Conservation (phyloP, 495 filamentous ascomycete species). For the Lichina pygmaea region DNA sequence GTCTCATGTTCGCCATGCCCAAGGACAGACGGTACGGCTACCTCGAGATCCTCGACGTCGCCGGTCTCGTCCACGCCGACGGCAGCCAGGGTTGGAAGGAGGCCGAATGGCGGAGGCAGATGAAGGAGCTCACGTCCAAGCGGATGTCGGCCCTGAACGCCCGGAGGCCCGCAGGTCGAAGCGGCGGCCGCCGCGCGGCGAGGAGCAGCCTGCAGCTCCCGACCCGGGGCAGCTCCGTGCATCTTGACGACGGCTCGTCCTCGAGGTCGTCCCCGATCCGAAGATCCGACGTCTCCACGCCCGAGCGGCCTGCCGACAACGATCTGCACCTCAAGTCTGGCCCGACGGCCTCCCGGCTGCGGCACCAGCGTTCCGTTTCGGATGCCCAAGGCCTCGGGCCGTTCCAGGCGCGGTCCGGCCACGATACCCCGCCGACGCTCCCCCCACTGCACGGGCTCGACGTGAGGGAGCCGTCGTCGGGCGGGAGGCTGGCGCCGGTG, state of each 20-base stretch:
- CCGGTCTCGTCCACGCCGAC: slow-evolving; percentile 43
- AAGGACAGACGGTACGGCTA: slow-evolving; percentile 73
- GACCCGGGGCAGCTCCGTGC: slow-evolving; percentile 14
- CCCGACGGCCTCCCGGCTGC: slow-evolving; percentile 13
- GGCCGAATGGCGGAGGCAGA: slow-evolving; percentile 61
- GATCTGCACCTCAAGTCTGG: slow-evolving; percentile 15
- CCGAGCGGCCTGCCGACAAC: slow-evolving; percentile 13
- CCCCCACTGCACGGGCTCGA: slow-evolving; percentile 16
- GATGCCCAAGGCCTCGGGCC: slow-evolving; percentile 18
- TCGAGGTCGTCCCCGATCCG: slow-evolving; percentile 21
- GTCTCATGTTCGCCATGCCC: slow-evolving; percentile 97
- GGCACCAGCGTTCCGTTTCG: slow-evolving; percentile 26
- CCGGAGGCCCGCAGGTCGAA: slow-evolving; percentile 29
- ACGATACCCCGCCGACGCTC: slow-evolving; percentile 16
- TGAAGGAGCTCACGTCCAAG: slow-evolving; percentile 75
- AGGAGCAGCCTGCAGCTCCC: slow-evolving; percentile 31
- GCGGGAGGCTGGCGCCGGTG: slow-evolving; percentile 1
- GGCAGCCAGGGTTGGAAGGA: slow-evolving; percentile 64
- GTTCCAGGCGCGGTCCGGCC: slow-evolving; percentile 12
- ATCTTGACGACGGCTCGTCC: slow-evolving; percentile 37
- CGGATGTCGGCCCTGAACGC: slow-evolving; percentile 32
- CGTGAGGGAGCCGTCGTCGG: slow-evolving; percentile 5
- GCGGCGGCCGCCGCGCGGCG: slow-evolving; percentile 23
- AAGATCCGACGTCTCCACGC: slow-evolving; percentile 1
- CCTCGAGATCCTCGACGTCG: slow-evolving; percentile 66